phyloP scores from a whole-genome alignment of 2,329 filamentous ascomycete genomes.

The Clonostachys solani region DNA sequence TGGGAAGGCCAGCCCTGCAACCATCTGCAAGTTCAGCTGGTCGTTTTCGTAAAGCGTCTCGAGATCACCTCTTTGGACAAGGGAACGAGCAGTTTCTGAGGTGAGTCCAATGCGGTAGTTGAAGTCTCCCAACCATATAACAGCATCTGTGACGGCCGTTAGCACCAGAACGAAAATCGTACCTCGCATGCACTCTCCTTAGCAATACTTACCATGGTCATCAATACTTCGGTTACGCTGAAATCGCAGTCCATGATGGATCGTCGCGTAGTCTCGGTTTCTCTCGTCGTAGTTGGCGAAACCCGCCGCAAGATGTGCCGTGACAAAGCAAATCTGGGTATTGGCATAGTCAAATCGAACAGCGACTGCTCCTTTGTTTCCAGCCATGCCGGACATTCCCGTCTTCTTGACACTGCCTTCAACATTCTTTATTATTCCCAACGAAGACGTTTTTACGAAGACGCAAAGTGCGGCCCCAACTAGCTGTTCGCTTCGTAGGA shows the following conservation, averaged over 20 bases:
- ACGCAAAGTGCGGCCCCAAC: slow-evolving; percentile 91
- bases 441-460: slow-evolving; percentile 75
- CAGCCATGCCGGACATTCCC: slow-evolving; percentile 93
- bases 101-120: slow-evolving; percentile 92
- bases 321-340: slow-evolving; percentile 91
- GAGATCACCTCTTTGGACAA: slow-evolving; percentile 70
- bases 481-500: slow-evolving; percentile 87
- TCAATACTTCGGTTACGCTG: slow-evolving; percentile 88
- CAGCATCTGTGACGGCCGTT: slow-evolving; percentile 43
- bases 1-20: slow-evolving; percentile 81
- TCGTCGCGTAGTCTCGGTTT: slow-evolving; percentile 89
- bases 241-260: slow-evolving; percentile 82
- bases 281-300: slow-evolving; percentile 96
- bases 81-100: slow-evolving; percentile 70
- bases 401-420: slow-evolving; percentile 93
- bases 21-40: slow-evolving; percentile 95
- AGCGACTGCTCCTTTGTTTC: slow-evolving; percentile 96
- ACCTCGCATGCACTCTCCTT: background rate
- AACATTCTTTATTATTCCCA: slow-evolving; percentile 89
- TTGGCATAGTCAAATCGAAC: slow-evolving; percentile 94
- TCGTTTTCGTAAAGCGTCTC: slow-evolving; percentile 86
- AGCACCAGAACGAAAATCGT: background rate
- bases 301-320: slow-evolving; percentile 90
- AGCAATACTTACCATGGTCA: slow-evolving; percentile 62
- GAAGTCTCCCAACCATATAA: slow-evolving; percentile 97